Percentiles rank a stretch among this genome's conserved stretches.
phyloP scores from a whole-genome alignment of 1,284 basidiomycete genomes.

The Ganoderma sp. region DNA sequence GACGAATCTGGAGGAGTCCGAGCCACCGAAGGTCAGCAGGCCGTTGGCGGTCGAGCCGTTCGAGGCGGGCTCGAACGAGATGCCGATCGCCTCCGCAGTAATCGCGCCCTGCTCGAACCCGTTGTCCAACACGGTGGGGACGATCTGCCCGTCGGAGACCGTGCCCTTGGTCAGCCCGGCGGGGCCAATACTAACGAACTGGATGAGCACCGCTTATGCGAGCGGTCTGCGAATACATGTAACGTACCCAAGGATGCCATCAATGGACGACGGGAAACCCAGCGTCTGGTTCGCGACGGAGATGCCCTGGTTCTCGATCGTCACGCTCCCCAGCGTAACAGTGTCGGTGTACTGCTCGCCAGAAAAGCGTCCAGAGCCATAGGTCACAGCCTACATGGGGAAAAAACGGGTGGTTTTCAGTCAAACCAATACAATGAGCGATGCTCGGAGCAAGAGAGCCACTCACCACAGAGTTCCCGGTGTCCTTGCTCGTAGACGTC shows the following conservation, averaged over 20 bases:
- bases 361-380: not conserved
- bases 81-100: slow-evolving; percentile 43
- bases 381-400: not conserved
- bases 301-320: slow-evolving; percentile 54
- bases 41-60: slow-evolving; percentile 34
- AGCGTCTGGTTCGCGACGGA: slow-evolving; percentile 54
- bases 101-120: slow-evolving; percentile 42
- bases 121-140: slow-evolving; percentile 50
- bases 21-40: slow-evolving; percentile 50
- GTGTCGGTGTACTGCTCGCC: slow-evolving; percentile 50
- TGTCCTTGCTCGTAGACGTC: slow-evolving; percentile 50
- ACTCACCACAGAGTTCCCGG: slow-evolving; percentile 13
- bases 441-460: not conserved
- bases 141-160: slow-evolving; percentile 36
- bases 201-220: slow-evolving; percentile 43
- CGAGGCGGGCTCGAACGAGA: slow-evolving; percentile 54
- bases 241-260: slow-evolving; percentile 55
- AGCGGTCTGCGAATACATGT: not conserved
- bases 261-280: slow-evolving; percentile 42
- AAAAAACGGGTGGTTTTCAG: too few relatives aligned
- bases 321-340: slow-evolving; percentile 41
- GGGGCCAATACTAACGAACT: not conserved
- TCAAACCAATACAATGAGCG: not conserved
- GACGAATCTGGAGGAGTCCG: slow-evolving; percentile 55
- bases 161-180: slow-evolving; percentile 41